phyloP scores from a whole-genome alignment of 805 yeast species.

The Yarrowia divulgata region DNA sequence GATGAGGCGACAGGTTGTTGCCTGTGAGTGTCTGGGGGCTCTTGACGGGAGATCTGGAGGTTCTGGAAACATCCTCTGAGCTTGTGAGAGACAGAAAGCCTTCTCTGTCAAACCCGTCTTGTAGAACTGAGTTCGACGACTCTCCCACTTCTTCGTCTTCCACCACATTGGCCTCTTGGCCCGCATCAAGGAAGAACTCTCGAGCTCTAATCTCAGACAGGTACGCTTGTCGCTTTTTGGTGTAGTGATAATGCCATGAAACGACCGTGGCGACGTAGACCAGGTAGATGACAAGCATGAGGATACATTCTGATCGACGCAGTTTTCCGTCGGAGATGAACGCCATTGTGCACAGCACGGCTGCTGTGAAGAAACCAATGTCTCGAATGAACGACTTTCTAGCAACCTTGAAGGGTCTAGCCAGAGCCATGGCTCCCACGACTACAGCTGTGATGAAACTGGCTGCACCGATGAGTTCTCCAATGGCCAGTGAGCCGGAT shows the following conservation, averaged over 20 bases:
- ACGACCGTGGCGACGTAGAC: conserved; percentile 63
- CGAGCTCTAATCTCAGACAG: conserved; percentile 44
- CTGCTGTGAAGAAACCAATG: conserved; percentile 59
- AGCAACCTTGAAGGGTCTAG: conserved; percentile 67
- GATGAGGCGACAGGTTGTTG: neutral
- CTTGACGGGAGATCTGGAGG: conserved; percentile 14
- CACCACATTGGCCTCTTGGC: conserved; percentile 42
- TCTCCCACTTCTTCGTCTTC: conserved; percentile 43
- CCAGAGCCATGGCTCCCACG: conserved; percentile 76
- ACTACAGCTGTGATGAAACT: conserved; percentile 81
- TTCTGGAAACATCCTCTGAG: neutral
- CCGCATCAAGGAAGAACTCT: conserved; percentile 43
- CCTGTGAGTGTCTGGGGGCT: neutral
- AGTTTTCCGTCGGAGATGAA: conserved; percentile 65
- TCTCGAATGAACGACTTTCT: conserved; percentile 64
- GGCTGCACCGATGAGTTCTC: conserved; percentile 92
- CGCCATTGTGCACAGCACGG: conserved; percentile 60
- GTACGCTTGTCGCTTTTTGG: conserved; percentile 35
- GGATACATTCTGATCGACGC: conserved; percentile 60
- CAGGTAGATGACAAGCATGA: conserved; percentile 64
- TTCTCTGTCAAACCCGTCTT: conserved; percentile 33
- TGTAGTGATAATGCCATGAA: conserved; percentile 53
- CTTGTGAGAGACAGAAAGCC: conserved; percentile 19
- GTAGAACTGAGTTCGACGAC: conserved; percentile 29
- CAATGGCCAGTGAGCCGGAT: conserved; percentile 80